A percentile compares a stretch with the other conserved stretches of the same genome.
Evolutionary conservation across 768 basidiomycete species (phyloP).

Genomic region (Dioszegia aurantiaca): DNA sequence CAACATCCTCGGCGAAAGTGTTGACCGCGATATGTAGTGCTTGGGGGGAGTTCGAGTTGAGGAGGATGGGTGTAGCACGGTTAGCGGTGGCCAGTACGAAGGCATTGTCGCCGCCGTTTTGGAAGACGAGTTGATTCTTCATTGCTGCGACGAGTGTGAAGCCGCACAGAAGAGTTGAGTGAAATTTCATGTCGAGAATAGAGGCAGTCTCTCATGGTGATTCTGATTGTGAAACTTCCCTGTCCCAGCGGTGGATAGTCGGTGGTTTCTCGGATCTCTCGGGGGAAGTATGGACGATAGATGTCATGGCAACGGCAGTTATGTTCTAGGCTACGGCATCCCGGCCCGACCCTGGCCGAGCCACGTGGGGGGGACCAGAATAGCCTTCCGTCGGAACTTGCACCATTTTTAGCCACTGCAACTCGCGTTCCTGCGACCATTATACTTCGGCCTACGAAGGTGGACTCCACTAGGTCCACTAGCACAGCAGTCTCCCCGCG

Average conservation of each 20-base stretch:
- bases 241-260: not conserved
- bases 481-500: no score
- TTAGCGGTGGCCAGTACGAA: not conserved
- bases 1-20: conserved; percentile 64
- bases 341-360: no score
- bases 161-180: not conserved
- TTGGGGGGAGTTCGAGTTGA: conserved; percentile 24
- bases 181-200: not conserved
- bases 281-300: no score
- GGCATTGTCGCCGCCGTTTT: not conserved
- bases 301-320: no score
- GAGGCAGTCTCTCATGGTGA: not conserved
- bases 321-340: no score
- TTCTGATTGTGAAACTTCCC: not conserved
- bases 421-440: no score
- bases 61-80: conserved; percentile 17
- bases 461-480: no score
- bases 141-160: conserved; percentile 1
- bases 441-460: no score
- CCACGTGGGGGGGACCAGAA: no score
- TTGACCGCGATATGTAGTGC: conserved; percentile 55
- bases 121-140: conserved; percentile 6
- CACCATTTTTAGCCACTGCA: no score
- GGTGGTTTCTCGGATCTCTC: not conserved
- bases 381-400: no score